A percentile compares a stretch with the other conserved stretches of the same genome.
These are phyloP conservation scores for Farysia itapuensis DNA, from an alignment of 1,284 basidiomycete species.

Conservation along the genomic window DNA sequence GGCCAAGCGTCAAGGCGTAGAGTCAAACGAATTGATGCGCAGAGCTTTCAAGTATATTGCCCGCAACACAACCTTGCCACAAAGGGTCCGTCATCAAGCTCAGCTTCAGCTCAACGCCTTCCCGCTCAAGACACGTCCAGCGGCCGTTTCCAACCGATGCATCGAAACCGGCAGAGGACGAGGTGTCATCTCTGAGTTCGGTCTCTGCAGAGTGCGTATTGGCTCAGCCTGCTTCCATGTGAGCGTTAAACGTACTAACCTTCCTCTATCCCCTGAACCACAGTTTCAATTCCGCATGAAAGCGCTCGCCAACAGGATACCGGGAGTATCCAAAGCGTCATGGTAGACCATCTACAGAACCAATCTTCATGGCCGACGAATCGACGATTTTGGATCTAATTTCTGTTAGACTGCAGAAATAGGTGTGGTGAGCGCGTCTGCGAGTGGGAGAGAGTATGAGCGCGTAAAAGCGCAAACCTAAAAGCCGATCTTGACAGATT, in stretches of 20 bases:
- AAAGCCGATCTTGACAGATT: too few relatives aligned
- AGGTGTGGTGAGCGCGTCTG: too few relatives aligned
- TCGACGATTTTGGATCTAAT: too few relatives aligned
- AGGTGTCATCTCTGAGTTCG: conserved; percentile 85
- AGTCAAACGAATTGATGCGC: conserved; percentile 56
- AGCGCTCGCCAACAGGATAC: conserved; percentile 74
- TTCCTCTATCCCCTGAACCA: background rate
- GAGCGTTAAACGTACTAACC: too few relatives aligned
- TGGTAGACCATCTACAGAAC: too few relatives aligned
- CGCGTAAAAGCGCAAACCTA: too few relatives aligned
- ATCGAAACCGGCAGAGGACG: conserved; percentile 78
- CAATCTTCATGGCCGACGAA: too few relatives aligned
- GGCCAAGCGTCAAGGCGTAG: conserved; percentile 54
- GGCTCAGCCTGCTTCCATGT: background rate
- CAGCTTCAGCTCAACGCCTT: conserved; percentile 90
- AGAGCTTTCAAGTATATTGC: conserved; percentile 59
- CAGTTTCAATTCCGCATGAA: conserved; percentile 87
- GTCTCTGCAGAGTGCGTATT: conserved; percentile 74
- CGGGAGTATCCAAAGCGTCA: conserved; percentile 83
- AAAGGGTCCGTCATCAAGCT: conserved; percentile 86
- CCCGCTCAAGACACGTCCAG: conserved; percentile 76
- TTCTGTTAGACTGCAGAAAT: too few relatives aligned
- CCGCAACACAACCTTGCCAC: conserved; percentile 54
- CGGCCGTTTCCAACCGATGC: conserved; percentile 84
- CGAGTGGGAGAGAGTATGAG: too few relatives aligned